Base-by-base conservation (phyloP, 805 yeast species). In the Ogataea glucozyma region DNA sequence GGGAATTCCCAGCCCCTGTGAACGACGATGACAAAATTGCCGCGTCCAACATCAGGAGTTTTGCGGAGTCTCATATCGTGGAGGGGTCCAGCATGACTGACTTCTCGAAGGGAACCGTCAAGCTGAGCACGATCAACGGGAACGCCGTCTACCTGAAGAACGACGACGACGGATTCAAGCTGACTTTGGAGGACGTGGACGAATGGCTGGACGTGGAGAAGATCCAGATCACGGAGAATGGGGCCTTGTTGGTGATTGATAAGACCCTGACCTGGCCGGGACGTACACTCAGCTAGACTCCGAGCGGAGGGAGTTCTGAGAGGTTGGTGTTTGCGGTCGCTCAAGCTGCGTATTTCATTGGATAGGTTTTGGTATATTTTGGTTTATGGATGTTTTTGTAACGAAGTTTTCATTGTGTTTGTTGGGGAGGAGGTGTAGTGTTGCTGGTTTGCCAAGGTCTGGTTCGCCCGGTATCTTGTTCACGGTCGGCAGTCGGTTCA, bases 1-100 rank as follows among this genome's bases (percentile, higher is more conserved):
- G 95, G 96, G 83, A 83, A 57, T 88, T 83, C 61, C 95, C 95
- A 0, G 60, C 57, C 6, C 54, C 68, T 4, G 67, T 78, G 12
- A 69, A 69, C 17, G 66, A 61, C 23, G 72, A 74, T 33, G 88
- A 82, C 42, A 61, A 66, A 22, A 65, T 73, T 0, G 72, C 80
- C 4, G 58, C 66, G 16, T 55, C 66, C 12, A 88, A 88, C 60
- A 62, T 83, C 26, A 61, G 72, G 41, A 67, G 68, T 46, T 88
- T 85, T 53, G 72, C 87, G 21, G 69, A 75, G 45, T 75, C 82
- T 29, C 96, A 88, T 60, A 65, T 85, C 21, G 76, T 81, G 20
- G 62, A 60, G 44, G 54, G 49, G 5, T 44, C 56, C 19, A 40
- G 56, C 11, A 44, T 51, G 20, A 45, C 54, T 13, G 58, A 59